Base-by-base conservation (phyloP, 768 basidiomycete genomes). In the Lactifluus echinatus region DNA sequence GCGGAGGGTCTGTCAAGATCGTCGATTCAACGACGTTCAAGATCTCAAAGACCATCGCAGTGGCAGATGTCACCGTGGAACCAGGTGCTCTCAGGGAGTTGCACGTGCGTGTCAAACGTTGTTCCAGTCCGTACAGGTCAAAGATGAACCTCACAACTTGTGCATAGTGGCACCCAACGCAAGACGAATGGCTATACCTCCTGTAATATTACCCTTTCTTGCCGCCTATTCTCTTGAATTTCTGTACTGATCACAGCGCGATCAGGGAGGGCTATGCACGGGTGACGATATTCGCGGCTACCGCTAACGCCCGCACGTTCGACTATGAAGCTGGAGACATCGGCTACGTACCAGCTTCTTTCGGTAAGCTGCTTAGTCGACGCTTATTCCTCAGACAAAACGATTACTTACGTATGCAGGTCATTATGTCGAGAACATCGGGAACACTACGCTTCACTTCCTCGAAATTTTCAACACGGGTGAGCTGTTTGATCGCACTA, bases 161-260 rank as follows among this genome's bases (percentile, higher is more conserved):
- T 36, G 29, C 21, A 7, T 51, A 84, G 83, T 86, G 85, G 85
- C 85, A 86, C 61, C 84, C 85, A 7, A 81, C 79, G 11, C 73
- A 81, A 63, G 80, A 83, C 57, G 83, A 84, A 69, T 85, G 83
- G 83, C 74, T 69, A 51, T 80, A 75, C 65, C 78, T 73, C 72
- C 51, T 83, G 80, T 80, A 65, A 54, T 70, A 45, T 23, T 50
- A 10, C 10, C 10, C 4, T 31, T 31, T 31, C 5, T 10, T 31
- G n/a, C 10, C 31, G 31, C 10, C 31, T 31, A 31, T 31, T 31
- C n/a, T n/a, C n/a, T 31, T 5, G 31, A 10, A 10, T 5, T 24
- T 61, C 44, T 53, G 28, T 56, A 47, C 34, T 58, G 52, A 46
- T n/a, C n/a, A 52, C 28, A 45, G 17, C 28, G 24, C 17, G n/a